These are phyloP conservation scores for Pezicula radicicola DNA, from an alignment of 2,329 filamentous ascomycete species.

Conservation along the genomic window DNA sequence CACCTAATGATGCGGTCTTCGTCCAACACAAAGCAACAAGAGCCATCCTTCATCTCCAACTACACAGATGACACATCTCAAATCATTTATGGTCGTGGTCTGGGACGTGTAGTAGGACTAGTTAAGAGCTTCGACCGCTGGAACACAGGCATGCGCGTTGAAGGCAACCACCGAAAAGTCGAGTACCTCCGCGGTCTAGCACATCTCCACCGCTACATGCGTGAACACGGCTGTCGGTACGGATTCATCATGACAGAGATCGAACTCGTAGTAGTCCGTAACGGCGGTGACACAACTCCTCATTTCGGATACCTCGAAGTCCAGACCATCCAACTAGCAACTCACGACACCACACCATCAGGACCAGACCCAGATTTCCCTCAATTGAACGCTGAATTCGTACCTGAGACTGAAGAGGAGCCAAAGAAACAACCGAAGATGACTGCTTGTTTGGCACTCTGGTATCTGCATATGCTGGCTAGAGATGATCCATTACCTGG, in stretches of 20 bases:
- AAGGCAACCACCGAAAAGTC: slow-evolving; percentile 80
- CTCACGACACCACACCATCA: slow-evolving; percentile 16
- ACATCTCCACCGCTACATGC: slow-evolving; percentile 87
- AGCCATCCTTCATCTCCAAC: slow-evolving; percentile 44
- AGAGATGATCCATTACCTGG: slow-evolving; percentile 56
- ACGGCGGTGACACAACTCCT: slow-evolving; percentile 67
- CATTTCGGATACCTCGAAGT: slow-evolving; percentile 90
- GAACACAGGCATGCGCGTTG: slow-evolving; percentile 91
- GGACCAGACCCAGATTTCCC: slow-evolving; percentile 12
- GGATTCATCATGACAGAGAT: slow-evolving; percentile 97
- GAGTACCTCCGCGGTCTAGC: slow-evolving; percentile 85
- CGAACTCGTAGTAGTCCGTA: slow-evolving; percentile 86
- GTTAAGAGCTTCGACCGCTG: slow-evolving; percentile 90
- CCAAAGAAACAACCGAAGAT: slow-evolving; percentile 56
- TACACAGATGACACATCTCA: slow-evolving; percentile 47
- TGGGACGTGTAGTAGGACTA: slow-evolving; percentile 73
- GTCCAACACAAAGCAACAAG: slow-evolving; percentile 29
- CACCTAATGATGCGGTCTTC: slow-evolving; percentile 40
- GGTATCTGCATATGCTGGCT: slow-evolving; percentile 73
- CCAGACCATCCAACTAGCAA: slow-evolving; percentile 55
- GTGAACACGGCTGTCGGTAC: slow-evolving; percentile 88
- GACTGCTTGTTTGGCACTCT: slow-evolving; percentile 72
- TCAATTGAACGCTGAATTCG: slow-evolving; percentile 19
- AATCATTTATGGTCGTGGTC: slow-evolving; percentile 42
- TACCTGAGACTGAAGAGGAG: slow-evolving; percentile 26